Conservation (phyloP, 768 basidiomycete species). For the Lepiota brunneoincarnata region DNA sequence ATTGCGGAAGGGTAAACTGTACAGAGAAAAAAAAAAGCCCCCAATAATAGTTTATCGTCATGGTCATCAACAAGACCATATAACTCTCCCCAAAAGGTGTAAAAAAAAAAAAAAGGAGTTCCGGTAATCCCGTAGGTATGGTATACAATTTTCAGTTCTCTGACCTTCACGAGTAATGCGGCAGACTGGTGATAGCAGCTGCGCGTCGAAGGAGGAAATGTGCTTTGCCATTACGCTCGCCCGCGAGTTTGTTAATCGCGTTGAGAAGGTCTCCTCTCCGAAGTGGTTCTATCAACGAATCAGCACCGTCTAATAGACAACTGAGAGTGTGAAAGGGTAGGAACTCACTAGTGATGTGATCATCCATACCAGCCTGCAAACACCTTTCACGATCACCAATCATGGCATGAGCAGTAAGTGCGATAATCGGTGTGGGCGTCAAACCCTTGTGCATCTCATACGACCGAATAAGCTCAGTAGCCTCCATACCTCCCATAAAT, state of each 20-base stretch:
- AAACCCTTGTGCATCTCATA: conserved; percentile 76
- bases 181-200: conserved; percentile 20
- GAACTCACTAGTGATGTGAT: conserved; percentile 75
- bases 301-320: conserved; percentile 8
- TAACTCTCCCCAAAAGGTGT: conserved; percentile 1
- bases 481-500: conserved; percentile 98
- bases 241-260: conserved; percentile 77
- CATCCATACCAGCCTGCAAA: conserved; percentile 59
- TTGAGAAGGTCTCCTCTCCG: conserved; percentile 78
- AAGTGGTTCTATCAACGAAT: conserved; percentile 57
- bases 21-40: neutral
- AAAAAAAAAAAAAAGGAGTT: neutral
- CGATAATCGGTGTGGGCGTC: conserved; percentile 85
- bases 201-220: conserved; percentile 32
- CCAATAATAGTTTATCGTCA: neutral
- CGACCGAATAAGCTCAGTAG: conserved; percentile 86
- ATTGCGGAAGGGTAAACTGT: neutral
- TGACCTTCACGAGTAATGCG: conserved; percentile 9
- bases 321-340: neutral
- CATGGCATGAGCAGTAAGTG: conserved; percentile 97
- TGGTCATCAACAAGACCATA: too few species aligned
- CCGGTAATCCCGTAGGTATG: neutral
- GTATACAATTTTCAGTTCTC: too few species aligned
- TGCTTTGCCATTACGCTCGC: conserved; percentile 50
- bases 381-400: conserved; percentile 65